Conservation (phyloP, 441 rosid genomes). For the Eruca vesicaria region DNA sequence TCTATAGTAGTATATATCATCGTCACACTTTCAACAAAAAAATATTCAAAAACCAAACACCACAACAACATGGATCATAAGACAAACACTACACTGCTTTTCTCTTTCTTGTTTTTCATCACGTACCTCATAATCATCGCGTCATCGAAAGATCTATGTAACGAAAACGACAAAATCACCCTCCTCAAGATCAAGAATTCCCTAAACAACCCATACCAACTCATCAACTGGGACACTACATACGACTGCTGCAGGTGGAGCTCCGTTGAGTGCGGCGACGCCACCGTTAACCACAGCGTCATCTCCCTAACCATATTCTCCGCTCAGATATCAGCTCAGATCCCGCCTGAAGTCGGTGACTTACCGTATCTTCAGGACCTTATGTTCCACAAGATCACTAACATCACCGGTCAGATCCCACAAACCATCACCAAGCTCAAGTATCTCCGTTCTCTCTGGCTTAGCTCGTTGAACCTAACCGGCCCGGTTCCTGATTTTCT, state of each 20-base stretch:
- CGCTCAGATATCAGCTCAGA: constrained; percentile 38
- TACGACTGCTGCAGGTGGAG: constrained; percentile 75
- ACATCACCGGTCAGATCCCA: constrained; percentile 60
- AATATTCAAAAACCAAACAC: not conserved
- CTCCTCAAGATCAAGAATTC: constrained; percentile 44
- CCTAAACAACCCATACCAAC: constrained; percentile 48
- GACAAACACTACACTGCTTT: constrained; percentile 3
- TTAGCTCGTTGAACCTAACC: constrained; percentile 48
- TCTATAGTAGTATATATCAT: not conserved
- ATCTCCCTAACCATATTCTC: constrained; percentile 44
- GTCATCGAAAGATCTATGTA: constrained; percentile 38
- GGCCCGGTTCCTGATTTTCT: constrained; percentile 54
- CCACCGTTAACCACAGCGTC: constrained; percentile 59
- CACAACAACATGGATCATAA: constrained; percentile 14
- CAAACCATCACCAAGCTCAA: constrained; percentile 51
- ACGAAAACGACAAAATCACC: constrained; percentile 42
- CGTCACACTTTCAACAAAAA: not conserved
- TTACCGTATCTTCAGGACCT: constrained; percentile 49
- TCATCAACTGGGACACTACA: constrained; percentile 54
- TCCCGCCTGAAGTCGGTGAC: constrained; percentile 51
- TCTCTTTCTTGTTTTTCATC: constrained; percentile 20
- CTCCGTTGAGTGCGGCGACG: constrained; percentile 51
- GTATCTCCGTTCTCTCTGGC: constrained; percentile 42
- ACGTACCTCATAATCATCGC: constrained; percentile 19
- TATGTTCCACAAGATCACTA: constrained; percentile 43